Base-by-base conservation (phyloP, 257 asterid species). In the Paraleonurus japonicus region DNA sequence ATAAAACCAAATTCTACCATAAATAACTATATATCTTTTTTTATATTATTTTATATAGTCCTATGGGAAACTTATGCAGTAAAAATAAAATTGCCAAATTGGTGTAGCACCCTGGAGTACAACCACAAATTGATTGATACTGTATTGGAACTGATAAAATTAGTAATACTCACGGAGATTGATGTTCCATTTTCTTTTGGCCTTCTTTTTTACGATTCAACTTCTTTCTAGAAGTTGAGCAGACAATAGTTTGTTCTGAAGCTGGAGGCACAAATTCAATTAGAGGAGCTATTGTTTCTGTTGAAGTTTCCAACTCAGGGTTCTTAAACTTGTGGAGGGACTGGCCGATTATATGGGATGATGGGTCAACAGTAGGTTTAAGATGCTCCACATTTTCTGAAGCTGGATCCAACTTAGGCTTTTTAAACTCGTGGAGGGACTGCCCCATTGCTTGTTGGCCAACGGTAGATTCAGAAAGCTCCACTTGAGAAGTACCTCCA, bases 241-340 rank as follows among this genome's bases (percentile, higher is more conserved):
- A 33, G 20, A 50, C 45, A 1, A 24, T 48, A 64, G 69, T 35
- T 60, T 19, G 80, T 45, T 19, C 71, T 61, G 67, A 17, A 67
- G 75, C 67, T 20, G 82, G 75, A 69, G 93, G 88, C 62, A 83
- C 87, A 48, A 79, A 86, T 41, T 39, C 72, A 65, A 72, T 73
- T 22, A 78, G 84, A 65, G 77, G 77, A 60, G 72, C 53, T 7
- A 43, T 7, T 20, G 48, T 65, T 24, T 3, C 54, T 0, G 32
- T 6, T 50, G 82, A 22, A 64, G 80, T 27, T 70, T 65, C 76
- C 28, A 45, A 37, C 67, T 11, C 3, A 41, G 50, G 50, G 16
- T 41, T 41, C 16, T 15, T 41, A 10, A 41, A 41, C 50, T 41
- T 16, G n/a, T 41, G 50, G 4, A 41, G 3, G 50, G 50, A 12